Percentiles rank a stretch among this genome's conserved stretches.
Conservation (phyloP, 306 rosid species). For the Quercus wislizeni region DNA sequence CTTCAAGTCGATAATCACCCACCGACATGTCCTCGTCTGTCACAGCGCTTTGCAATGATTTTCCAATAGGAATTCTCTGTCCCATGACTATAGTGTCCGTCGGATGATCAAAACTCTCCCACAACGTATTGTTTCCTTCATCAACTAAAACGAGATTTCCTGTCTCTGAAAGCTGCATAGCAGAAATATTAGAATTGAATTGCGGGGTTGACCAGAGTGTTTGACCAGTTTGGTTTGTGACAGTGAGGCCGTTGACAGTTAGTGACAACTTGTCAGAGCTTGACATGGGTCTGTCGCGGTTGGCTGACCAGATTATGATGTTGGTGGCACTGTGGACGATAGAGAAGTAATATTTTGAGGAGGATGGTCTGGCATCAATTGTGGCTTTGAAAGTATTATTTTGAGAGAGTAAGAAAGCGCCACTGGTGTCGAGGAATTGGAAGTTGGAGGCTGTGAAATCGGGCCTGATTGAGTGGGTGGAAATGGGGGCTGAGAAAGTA, state of each 20-base stretch:
- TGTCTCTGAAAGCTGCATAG: conserved; percentile 51
- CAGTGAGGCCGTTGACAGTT: conserved; percentile 45
- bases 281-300: conserved; percentile 54
- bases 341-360: conserved; percentile 37
- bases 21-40: conserved; percentile 50
- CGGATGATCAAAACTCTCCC: conserved; percentile 83
- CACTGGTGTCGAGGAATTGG: background rate
- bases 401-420: conserved; percentile 62
- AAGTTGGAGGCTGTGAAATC: background rate
- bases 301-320: conserved; percentile 78
- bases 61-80: conserved; percentile 52
- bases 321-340: conserved; percentile 59
- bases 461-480: background rate
- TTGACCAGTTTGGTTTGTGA: conserved; percentile 33
- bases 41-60: conserved; percentile 40
- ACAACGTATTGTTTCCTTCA: conserved; percentile 52
- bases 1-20: conserved; percentile 38
- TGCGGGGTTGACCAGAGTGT: conserved; percentile 72
- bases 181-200: conserved; percentile 38
- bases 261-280: conserved; percentile 50
- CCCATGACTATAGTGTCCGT: conserved; percentile 79
- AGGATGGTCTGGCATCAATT: conserved; percentile 40
- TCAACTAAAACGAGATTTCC: conserved; percentile 77
- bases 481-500: too few relatives aligned
- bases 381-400: conserved; percentile 63